Evolutionary conservation across 1,284 basidiomycete genomes (phyloP).

Genomic region (Ustilago esculenta): DNA sequence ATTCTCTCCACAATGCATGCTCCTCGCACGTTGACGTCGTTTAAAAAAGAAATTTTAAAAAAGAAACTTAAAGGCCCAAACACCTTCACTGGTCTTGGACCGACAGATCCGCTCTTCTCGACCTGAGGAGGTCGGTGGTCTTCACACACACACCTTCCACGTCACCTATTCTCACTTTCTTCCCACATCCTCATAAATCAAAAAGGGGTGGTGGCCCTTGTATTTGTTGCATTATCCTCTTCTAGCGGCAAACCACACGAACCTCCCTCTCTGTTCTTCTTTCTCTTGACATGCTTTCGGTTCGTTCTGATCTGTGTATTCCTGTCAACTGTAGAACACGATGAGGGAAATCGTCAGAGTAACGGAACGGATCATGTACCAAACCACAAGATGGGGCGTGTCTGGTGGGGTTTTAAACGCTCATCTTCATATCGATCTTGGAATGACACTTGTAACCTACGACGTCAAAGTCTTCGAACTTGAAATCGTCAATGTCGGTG

Average conservation of each 20-base stretch:
- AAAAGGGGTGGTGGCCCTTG: slow-evolving; percentile 14
- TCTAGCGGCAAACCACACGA: slow-evolving; percentile 14
- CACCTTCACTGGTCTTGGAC: too few species aligned
- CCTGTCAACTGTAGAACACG: too few species aligned
- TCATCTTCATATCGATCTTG: slow-evolving; percentile 97
- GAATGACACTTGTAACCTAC: slow-evolving; percentile 87
- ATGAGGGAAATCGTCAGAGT: too few species aligned
- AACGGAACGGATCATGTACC: too few species aligned
- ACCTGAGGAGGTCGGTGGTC: too few species aligned
- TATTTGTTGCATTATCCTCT: background rate
- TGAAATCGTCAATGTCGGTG: slow-evolving; percentile 82
- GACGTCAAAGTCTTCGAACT: slow-evolving; percentile 81
- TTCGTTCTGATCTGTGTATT: too few species aligned
- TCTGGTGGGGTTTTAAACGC: slow-evolving; percentile 72
- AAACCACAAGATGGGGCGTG: too few species aligned
- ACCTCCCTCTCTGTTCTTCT: slow-evolving; percentile 1
- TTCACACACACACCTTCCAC: too few species aligned
- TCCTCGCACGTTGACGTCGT: slow-evolving; percentile 1
- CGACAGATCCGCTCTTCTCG: background rate
- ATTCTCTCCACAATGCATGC: background rate
- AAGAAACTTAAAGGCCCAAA: too few species aligned
- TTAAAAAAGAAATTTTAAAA: too few species aligned
- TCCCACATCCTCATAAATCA: slow-evolving; percentile 10
- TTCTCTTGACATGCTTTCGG: background rate
- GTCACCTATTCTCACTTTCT: background rate